These are phyloP conservation scores for Tricholoma furcatifolium DNA, from an alignment of 768 basidiomycete species.

Conservation along the genomic window DNA sequence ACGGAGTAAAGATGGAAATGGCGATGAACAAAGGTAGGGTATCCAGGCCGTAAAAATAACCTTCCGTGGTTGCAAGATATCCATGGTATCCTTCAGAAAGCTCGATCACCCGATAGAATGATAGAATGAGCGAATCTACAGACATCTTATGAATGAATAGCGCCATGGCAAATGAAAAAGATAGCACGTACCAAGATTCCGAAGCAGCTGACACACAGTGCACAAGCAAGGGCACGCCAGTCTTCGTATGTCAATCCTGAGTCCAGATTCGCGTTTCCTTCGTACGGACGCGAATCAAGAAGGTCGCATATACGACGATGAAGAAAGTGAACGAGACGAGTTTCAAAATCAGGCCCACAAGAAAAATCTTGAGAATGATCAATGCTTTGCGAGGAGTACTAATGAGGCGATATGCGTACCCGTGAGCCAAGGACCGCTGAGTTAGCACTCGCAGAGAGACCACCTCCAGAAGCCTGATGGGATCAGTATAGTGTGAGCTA, in stretches of 20 bases:
- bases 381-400: background rate
- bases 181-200: slow-evolving; percentile 54
- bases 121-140: slow-evolving; percentile 60
- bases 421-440: slow-evolving; percentile 30
- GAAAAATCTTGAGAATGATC: slow-evolving; percentile 1
- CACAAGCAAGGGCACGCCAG: slow-evolving; percentile 55
- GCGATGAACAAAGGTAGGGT: slow-evolving; percentile 66
- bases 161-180: slow-evolving; percentile 3
- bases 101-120: slow-evolving; percentile 59
- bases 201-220: slow-evolving; percentile 53
- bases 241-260: slow-evolving; percentile 39
- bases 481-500: background rate
- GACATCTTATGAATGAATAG: background rate
- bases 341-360: slow-evolving; percentile 51
- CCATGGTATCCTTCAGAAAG: slow-evolving; percentile 63
- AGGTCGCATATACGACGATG: slow-evolving; percentile 42
- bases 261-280: slow-evolving; percentile 40
- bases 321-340: slow-evolving; percentile 53
- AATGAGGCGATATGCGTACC: slow-evolving; percentile 21
- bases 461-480: slow-evolving; percentile 46
- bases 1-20: slow-evolving; percentile 49
- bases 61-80: slow-evolving; percentile 54
- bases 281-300: slow-evolving; percentile 47
- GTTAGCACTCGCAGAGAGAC: slow-evolving; percentile 41
- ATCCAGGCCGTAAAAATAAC: slow-evolving; percentile 64